Percentiles rank a stretch among this genome's conserved stretches.
Evolutionary conservation across 2,329 filamentous ascomycete species (phyloP).

Genomic region (Plenodomus biglobosus): DNA sequence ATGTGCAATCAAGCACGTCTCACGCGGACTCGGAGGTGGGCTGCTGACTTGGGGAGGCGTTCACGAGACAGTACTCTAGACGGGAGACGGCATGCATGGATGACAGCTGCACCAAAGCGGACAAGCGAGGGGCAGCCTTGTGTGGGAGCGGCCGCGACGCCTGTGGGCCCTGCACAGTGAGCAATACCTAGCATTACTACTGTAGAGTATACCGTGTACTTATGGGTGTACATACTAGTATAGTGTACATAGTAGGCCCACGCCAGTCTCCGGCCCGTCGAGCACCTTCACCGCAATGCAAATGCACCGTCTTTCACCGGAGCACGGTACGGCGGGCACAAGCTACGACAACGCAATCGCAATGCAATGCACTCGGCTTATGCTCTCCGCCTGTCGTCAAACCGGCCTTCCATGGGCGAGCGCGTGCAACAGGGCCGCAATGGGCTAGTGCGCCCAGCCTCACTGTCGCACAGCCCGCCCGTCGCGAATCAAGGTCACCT

Average conservation of each 20-base stretch:
- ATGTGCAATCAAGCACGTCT: conserved; percentile 12
- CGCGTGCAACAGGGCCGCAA: neutral
- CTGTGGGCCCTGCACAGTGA: neutral
- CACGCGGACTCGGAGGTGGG: conserved; percentile 17
- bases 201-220: no score
- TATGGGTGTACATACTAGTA: no score
- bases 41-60: conserved; percentile 15
- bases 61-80: neutral
- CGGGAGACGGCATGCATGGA: no score
- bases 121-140: conserved; percentile 14
- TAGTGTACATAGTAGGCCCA: no score
- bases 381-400: neutral
- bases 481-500: conserved; percentile 24
- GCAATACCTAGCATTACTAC: no score
- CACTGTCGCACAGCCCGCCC: conserved; percentile 16
- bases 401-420: neutral
- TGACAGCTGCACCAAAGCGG: conserved; percentile 3
- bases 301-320: neutral
- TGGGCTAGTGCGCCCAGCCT: conserved; percentile 20
- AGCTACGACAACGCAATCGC: no score
- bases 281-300: no score
- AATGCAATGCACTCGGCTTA: neutral
- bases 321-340: no score
- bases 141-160: neutral
- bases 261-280: no score